phyloP scores from a whole-genome alignment of 805 yeast species.

The Cephaloascus fragrans region DNA sequence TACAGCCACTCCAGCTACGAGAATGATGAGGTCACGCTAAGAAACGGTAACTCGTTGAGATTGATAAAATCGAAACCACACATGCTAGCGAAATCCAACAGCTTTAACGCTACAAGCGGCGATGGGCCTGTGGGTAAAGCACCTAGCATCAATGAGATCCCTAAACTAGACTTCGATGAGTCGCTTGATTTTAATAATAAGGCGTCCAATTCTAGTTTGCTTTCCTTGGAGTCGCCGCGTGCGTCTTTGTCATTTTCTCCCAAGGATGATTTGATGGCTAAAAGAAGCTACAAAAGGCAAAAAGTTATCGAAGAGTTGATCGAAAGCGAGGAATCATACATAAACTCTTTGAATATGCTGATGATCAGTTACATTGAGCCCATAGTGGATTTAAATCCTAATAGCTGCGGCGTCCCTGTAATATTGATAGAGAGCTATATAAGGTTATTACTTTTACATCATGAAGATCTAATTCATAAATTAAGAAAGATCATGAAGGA shows the following conservation, averaged over 20 bases:
- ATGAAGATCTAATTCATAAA: slow-evolving; percentile 15
- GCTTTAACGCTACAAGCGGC: no score
- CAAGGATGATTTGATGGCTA: not conserved
- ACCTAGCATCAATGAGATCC: not conserved
- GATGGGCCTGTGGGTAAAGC: not conserved
- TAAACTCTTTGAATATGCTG: slow-evolving; percentile 32
- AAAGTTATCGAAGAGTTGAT: slow-evolving; percentile 35
- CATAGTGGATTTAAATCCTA: slow-evolving; percentile 13
- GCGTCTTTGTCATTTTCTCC: slow-evolving; percentile 14
- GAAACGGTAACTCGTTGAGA: not conserved
- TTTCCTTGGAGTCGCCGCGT: slow-evolving; percentile 8
- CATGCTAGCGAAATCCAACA: no score
- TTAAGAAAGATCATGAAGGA: slow-evolving; percentile 12
- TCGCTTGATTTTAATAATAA: no score
- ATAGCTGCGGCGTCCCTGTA: slow-evolving; percentile 21
- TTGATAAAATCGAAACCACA: not conserved
- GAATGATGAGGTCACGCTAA: not conserved
- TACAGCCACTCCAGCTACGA: not conserved
- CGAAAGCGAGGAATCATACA: slow-evolving; percentile 37
- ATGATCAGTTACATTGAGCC: slow-evolving; percentile 33
- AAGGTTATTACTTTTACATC: slow-evolving; percentile 18
- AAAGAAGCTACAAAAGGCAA: slow-evolving; percentile 8
- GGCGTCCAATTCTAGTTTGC: not conserved
- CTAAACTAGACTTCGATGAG: not conserved
- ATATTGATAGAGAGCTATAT: slow-evolving; percentile 18